These are phyloP conservation scores for Trichoderma erinaceum DNA, from an alignment of 495 filamentous ascomycete genomes.

Conservation along the genomic window DNA sequence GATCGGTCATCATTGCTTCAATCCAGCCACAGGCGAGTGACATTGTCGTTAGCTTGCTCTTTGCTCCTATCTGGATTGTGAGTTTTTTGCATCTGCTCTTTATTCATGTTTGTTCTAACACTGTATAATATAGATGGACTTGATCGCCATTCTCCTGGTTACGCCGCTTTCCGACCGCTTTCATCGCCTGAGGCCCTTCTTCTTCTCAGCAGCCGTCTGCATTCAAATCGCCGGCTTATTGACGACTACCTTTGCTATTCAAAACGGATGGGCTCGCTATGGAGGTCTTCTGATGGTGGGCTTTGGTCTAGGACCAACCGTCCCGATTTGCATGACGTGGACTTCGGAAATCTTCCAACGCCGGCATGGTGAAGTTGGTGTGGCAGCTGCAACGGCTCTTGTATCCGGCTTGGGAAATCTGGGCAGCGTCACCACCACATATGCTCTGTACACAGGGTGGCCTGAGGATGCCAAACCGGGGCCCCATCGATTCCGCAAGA, in stretches of 20 bases:
- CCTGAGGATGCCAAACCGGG: slow-evolving; percentile 61
- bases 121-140: slow-evolving; percentile 55
- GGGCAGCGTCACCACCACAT: slow-evolving; percentile 79
- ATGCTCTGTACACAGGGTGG: slow-evolving; percentile 86
- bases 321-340: slow-evolving; percentile 91
- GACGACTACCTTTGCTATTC: slow-evolving; percentile 66
- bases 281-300: slow-evolving; percentile 84
- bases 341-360: slow-evolving; percentile 85
- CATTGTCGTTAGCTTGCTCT: slow-evolving; percentile 72
- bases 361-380: slow-evolving; percentile 84
- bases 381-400: slow-evolving; percentile 79
- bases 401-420: slow-evolving; percentile 83
- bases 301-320: slow-evolving; percentile 85
- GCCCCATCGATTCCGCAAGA: slow-evolving; percentile 67
- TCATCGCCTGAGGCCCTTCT: slow-evolving; percentile 73
- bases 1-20: slow-evolving; percentile 74
- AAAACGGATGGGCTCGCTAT: slow-evolving; percentile 77
- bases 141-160: slow-evolving; percentile 79
- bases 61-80: slow-evolving; percentile 88
- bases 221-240: slow-evolving; percentile 81
- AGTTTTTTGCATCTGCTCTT: slow-evolving; percentile 23
- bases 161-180: slow-evolving; percentile 85
- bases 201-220: slow-evolving; percentile 67
- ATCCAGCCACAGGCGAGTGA: slow-evolving; percentile 67
- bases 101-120: slow-evolving; percentile 16